Base-by-base conservation (phyloP, 805 yeast species). In the Suhomyces sp. region DNA sequence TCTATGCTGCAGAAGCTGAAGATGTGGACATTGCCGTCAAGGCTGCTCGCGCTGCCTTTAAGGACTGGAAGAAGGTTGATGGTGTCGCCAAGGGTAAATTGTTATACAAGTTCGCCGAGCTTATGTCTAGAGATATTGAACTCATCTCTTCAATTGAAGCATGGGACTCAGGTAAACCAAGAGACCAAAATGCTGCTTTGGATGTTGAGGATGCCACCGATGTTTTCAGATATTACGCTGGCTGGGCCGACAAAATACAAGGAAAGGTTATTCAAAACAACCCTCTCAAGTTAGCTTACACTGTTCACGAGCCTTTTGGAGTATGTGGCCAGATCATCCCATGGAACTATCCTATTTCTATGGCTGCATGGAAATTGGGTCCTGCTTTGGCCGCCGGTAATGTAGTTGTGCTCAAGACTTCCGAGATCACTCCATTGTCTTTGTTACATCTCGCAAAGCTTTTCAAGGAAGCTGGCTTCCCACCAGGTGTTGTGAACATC, bases 331-430 rank as follows among this genome's bases (percentile, higher is more conserved):
- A 83, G 65, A 82, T 84, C 58, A 82, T 85, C 52, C 89, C 89
- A 31, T 84, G 89, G 89, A 84, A 84, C 71, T 85, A 82, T 64
- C 89, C 89, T 12, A 59, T 75, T 55, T 72, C 78, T 29, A 85
- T 86, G 90, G 83, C 87, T 13, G 77, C 87, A 21, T 87, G 94
- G 94, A 87, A 87, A 68, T 74, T 87, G 62, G 89, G 87, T 24
- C 93, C 93, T 20, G 94, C 96, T 8, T 71, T 87, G 57, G 90
- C 92, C 41, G 85, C 89, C 49, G 94, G 94, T 50, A 87, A 88
- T 68, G 78, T 82, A 12, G 79, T 86, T 44, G 82, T 87, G 44
- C 78, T 87, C 66, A 87, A 87, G 68, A 79, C 89, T 2, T 85
- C 90, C 51, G 94, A 88, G 69, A 72, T 84, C 58, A 86, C 93